phyloP scores from a whole-genome alignment of 1,284 basidiomycete species.

The Irpex lacteus region DNA sequence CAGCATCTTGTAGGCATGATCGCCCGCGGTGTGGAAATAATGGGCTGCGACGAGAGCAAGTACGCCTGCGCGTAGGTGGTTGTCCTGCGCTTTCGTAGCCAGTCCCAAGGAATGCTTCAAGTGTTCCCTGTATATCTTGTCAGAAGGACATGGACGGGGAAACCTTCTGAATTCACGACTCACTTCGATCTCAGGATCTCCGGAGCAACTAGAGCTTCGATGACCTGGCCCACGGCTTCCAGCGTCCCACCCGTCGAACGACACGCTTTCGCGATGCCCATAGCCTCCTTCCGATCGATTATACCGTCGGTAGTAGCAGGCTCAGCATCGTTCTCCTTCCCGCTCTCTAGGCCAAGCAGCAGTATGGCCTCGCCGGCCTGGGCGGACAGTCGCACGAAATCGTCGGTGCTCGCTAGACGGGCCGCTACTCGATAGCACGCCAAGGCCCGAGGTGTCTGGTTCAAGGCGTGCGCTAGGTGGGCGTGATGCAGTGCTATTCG shows the following conservation, averaged over 20 bases:
- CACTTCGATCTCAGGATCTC: slow-evolving; percentile 64
- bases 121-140: slow-evolving; percentile 43
- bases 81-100: slow-evolving; percentile 58
- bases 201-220: slow-evolving; percentile 49
- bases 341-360: slow-evolving; percentile 47
- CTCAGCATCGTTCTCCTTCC: slow-evolving; percentile 21
- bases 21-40: slow-evolving; percentile 64
- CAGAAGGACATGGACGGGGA: background rate
- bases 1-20: slow-evolving; percentile 65
- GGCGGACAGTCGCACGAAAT: slow-evolving; percentile 55
- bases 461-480: slow-evolving; percentile 65
- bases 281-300: slow-evolving; percentile 27
- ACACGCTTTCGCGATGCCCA: slow-evolving; percentile 37
- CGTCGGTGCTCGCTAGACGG: slow-evolving; percentile 41
- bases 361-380: slow-evolving; percentile 59
- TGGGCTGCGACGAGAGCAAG: slow-evolving; percentile 65
- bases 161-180: slow-evolving; percentile 21
- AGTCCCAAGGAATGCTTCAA: slow-evolving; percentile 60
- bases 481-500: slow-evolving; percentile 67
- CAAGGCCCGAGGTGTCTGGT: slow-evolving; percentile 45
- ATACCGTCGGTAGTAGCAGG: background rate
- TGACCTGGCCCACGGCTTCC: slow-evolving; percentile 50
- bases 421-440: slow-evolving; percentile 63
- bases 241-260: slow-evolving; percentile 54
- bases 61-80: slow-evolving; percentile 66